phyloP scores from a whole-genome alignment of 192 early-diverging fungal species.

The Hyaloraphidium curvatum region DNA sequence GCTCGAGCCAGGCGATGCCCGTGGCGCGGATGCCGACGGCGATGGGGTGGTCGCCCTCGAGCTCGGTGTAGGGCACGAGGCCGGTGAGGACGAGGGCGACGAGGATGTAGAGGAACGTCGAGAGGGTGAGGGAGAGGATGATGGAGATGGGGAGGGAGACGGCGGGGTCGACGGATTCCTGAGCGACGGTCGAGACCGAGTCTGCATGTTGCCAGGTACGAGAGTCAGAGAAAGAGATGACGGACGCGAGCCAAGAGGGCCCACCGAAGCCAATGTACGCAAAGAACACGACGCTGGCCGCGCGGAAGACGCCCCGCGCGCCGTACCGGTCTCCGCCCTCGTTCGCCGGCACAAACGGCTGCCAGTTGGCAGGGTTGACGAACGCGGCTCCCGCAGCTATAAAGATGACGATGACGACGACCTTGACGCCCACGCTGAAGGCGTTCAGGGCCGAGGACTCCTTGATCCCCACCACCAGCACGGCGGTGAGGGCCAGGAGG shows the following conservation, averaged over 20 bases:
- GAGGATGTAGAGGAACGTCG: background rate
- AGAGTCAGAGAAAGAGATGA: too few relatives aligned
- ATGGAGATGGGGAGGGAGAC: background rate
- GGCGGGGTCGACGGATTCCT: background rate
- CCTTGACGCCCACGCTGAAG: conserved; percentile 48
- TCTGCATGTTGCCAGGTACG: too few relatives aligned
- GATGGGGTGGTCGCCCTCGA: background rate
- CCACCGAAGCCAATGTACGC: background rate
- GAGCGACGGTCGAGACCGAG: background rate
- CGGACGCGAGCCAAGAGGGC: too few relatives aligned
- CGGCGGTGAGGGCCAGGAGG: conserved; percentile 31
- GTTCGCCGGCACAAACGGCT: conserved; percentile 53
- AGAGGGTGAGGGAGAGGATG: background rate
- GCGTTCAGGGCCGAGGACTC: conserved; percentile 57
- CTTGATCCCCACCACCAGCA: conserved; percentile 52
- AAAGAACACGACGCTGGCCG: conserved; percentile 23
- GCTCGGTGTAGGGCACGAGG: background rate
- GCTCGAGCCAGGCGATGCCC: background rate
- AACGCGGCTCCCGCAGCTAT: conserved; percentile 53
- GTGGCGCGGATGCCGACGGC: background rate
- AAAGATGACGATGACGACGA: conserved; percentile 52
- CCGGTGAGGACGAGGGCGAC: background rate
- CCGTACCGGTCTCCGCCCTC: conserved; percentile 20
- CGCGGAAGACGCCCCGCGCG: conserved; percentile 3
- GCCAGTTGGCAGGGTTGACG: conserved; percentile 49